Base-by-base conservation (phyloP, 352 stramenopile genomes). In the Nothophytophthora sp. region DNA sequence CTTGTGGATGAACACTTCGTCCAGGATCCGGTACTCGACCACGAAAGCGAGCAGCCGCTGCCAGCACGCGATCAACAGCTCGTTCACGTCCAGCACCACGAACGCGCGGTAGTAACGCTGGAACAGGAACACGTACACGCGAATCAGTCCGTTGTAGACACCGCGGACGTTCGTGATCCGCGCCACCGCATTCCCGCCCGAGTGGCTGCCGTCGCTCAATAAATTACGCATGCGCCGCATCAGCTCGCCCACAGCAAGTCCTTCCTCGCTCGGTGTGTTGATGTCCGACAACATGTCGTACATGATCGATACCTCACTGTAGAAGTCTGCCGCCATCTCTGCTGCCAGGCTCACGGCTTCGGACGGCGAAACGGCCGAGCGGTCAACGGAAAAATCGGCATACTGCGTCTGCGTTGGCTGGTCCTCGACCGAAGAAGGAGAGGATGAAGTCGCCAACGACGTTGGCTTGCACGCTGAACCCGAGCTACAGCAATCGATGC, bases 251-350 rank as follows among this genome's bases (percentile, higher is more conserved):
- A 87, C 74, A 10, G 73, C 73, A 45, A 44, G 55, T 19, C 54
- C 52, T 30, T 86, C 75, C n/a, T 66, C 60, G 3, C 38, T 84
- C 20, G 54, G 61, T 5, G 44, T 60, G 54, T 81, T 78, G 39
- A 86, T 67, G 19, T 87, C 78, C 37, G 76, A 89, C 24, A 82
- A 62, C 73, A 87, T 83, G 53, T 87, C 67, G 60, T 84, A 82
- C 50, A 89, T 64, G 50, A 79, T 82, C 15, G 63, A 80, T 12
- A 68, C 51, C 49, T 88, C 77, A 49, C 76, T 84, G 53, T 67
- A 83, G 18, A 89, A 82, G 40, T 89, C 78, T 5, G 68, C 67
- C 1, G 67, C 71, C 75, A 87, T 87, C 37, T 87, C 75, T 10
- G 76, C 67, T 2, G 69, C 67, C 22, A 84, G 62, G 15, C 58